Percentiles rank a stretch among this genome's conserved stretches.
These are phyloP conservation scores for Kwoniella sp. DNA, from an alignment of 768 basidiomycete genomes.

Conservation along the genomic window DNA sequence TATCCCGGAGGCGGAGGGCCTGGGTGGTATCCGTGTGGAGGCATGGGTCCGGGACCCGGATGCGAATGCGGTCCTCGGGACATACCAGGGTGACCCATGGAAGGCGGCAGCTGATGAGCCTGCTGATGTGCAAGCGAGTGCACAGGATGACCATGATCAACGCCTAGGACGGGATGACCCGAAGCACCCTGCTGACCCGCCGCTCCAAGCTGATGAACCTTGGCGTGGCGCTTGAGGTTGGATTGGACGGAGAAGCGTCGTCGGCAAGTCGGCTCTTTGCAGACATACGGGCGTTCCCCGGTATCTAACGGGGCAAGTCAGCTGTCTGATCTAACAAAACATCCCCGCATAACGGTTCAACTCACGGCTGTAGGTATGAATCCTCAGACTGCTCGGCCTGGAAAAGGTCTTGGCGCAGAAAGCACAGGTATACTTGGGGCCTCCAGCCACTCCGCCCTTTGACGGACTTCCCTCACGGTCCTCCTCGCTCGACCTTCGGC, in stretches of 20 bases:
- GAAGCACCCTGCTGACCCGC: background rate
- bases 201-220: constrained; percentile 37
- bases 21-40: background rate
- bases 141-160: background rate
- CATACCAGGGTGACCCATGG: constrained; percentile 6
- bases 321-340: background rate
- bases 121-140: background rate
- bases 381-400: constrained; percentile 44
- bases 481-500: constrained; percentile 4
- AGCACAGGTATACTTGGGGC: constrained; percentile 44
- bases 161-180: no score
- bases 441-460: constrained; percentile 11
- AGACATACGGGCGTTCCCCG: constrained; percentile 45
- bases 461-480: constrained; percentile 12
- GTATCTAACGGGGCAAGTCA: background rate
- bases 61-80: constrained; percentile 1
- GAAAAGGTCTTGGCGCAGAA: constrained; percentile 46
- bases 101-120: background rate
- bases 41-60: background rate
- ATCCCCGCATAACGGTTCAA: background rate
- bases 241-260: constrained; percentile 47
- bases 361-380: constrained; percentile 49
- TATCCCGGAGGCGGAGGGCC: constrained; percentile 2
- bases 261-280: constrained; percentile 40
- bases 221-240: constrained; percentile 47